Base-by-base conservation (phyloP, 805 yeast species). In the Wickerhamomyces rabaulensis region DNA sequence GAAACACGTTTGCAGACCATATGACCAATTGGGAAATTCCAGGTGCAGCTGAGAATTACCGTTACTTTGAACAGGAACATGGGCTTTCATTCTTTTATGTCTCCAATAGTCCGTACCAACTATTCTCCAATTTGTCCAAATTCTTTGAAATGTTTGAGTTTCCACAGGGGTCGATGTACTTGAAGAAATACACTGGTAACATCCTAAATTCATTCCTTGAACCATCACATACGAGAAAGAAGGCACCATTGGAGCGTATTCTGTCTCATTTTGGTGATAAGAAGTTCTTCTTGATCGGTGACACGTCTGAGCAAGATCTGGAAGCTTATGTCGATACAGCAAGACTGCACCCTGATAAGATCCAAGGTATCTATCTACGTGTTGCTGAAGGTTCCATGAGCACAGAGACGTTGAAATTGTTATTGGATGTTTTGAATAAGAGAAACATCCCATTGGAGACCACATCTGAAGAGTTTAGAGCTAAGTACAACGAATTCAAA, bases 71-170 rank as follows among this genome's bases (percentile, higher is more conserved):
- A 9, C 60, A 66, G 9, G 64, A 64, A 15, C 66, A 58, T 37
- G 61, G 73, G 12, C 74, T 82, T 3, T 70, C 80, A n/a, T 80
- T 92, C 58, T 96, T 91, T 63, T 95, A 92, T 62, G 98, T 95
- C 2, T 91, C 97, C 8, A 94, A 95, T 66, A 82, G 95, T 1
- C 99, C 99, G 0, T 87, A 95, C 80, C 98, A 94, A 64, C 67
- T 94, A 21, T 90, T 74, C 62, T 40, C 55, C 4, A 55, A 55
- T 16, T 44, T 61, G 45, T 56, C 66, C 21, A 78, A 80, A 39
- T 89, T 80, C 56, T 71, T 89, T 56, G 65, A 68, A 16, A 58
- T 65, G 36, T 75, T 72, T 31, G 70, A 75, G 6, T 76, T 88
- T 39, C 99, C 99, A 0, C 56, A 61, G 1, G 96, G 96, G 6